These are phyloP conservation scores for Starmerella tilneyi DNA, from an alignment of 805 yeast genomes.

Conservation along the genomic window DNA sequence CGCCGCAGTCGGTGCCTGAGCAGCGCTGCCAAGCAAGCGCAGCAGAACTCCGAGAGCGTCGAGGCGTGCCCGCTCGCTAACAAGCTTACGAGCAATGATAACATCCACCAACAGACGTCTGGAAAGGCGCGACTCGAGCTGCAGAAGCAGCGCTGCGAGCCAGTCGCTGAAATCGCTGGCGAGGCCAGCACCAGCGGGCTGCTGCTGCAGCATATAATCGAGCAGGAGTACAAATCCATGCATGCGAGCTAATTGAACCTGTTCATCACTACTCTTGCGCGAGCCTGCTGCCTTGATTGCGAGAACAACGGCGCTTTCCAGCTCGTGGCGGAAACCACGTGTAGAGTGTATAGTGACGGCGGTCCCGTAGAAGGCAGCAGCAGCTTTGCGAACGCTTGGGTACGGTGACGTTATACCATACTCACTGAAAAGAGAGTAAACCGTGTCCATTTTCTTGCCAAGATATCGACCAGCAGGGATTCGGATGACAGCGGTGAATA, in stretches of 20 bases:
- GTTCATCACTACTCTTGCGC: not conserved
- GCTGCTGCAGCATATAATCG: not conserved
- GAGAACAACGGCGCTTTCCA: slow-evolving; percentile 1
- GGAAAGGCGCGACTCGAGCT: slow-evolving; percentile 13
- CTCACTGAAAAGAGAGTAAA: slow-evolving; percentile 23
- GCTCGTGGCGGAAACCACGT: slow-evolving; percentile 3
- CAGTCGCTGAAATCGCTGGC: slow-evolving; percentile 15
- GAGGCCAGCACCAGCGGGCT: slow-evolving; percentile 1
- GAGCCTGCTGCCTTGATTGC: not conserved
- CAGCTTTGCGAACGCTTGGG: slow-evolving; percentile 26
- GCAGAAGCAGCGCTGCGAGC: slow-evolving; percentile 13
- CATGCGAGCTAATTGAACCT: not conserved
- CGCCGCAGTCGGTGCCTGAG: slow-evolving; percentile 8
- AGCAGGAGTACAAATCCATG: slow-evolving; percentile 3
- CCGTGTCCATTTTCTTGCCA: slow-evolving; percentile 23
- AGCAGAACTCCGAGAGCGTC: slow-evolving; percentile 18
- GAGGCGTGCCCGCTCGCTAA: slow-evolving; percentile 17
- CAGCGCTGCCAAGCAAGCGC: slow-evolving; percentile 19
- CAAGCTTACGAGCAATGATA: slow-evolving; percentile 10
- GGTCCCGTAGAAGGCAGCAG: slow-evolving; percentile 29
- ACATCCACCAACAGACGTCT: slow-evolving; percentile 18
- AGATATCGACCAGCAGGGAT: slow-evolving; percentile 10
- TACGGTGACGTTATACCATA: slow-evolving; percentile 24
- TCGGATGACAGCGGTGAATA: slow-evolving; percentile 24
- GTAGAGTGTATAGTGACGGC: slow-evolving; percentile 3